Base-by-base conservation (phyloP, 2,329 filamentous ascomycete genomes). In the Fusarium solani-melongenae region DNA sequence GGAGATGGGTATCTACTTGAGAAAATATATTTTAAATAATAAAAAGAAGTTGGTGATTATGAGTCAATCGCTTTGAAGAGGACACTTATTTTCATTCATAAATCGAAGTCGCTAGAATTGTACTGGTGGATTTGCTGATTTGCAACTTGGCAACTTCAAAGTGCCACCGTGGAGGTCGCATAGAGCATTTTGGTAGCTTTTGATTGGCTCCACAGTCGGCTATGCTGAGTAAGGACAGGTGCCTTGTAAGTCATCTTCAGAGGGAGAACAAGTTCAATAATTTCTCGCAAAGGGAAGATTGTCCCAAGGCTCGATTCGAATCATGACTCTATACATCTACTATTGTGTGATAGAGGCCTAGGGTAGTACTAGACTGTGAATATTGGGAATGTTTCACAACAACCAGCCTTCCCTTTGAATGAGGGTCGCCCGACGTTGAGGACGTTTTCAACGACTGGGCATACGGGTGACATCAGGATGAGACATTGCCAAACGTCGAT, bases 51-150 rank as follows among this genome's bases (percentile, higher is more conserved):
- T 46, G 20, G 56, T 44, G 49, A 61, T 49, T 34, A 70, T 76
- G 76, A 77, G 67, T 78, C 74, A 78, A 71, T 67, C 65, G 15
- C 29, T 41, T 44, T 8, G 8, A 63, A 77, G 64, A 77, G 77
- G 77, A 76, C 77, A 78, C 72, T 74, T 78, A 61, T 62, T 65
- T 49, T 31, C 6, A 6, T 2, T 67, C 49, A 51, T 66, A 15
- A 58, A 74, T 78, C 75, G 75, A 78, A 78, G 77, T 76, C 70
- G 63, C 75, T 77, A 75, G 77, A 78, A 78, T 66, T 67, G 41
- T 41, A 12, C 24, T 51, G 46, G 46, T 31, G 46, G 46, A 53
- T 53, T 51, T 51, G 46, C 46, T 51, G 29, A 66, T 24, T 62
- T 72, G 71, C 76, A 78, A 78, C 70, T 78, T 78, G 76, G 73